Evolutionary conservation across 1,139 yeast genomes (phyloP).

Genomic region (Kluyveromyces sp.): DNA sequence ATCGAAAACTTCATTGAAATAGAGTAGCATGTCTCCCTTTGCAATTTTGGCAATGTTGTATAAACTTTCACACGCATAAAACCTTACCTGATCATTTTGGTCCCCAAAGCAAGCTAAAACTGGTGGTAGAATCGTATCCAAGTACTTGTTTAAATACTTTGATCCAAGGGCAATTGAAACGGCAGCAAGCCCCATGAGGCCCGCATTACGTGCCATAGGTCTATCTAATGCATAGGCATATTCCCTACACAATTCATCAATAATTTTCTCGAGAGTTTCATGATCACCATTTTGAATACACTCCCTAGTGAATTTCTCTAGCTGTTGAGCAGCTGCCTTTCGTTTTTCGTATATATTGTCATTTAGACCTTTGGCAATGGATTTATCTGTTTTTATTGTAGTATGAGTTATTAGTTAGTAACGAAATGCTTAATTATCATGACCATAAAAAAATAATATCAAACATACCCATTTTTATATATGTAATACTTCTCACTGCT

Average conservation of each 20-base stretch:
- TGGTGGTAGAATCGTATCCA: conserved; percentile 85
- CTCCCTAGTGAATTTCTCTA: conserved; percentile 72
- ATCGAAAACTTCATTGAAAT: conserved; percentile 92
- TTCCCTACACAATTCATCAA: conserved; percentile 59
- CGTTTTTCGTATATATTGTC: conserved; percentile 92
- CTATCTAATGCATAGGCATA: conserved; percentile 72
- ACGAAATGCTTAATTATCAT: neutral
- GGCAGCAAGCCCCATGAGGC: conserved; percentile 69
- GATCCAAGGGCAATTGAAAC: conserved; percentile 72
- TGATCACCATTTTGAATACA: conserved; percentile 62
- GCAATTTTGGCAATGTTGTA: conserved; percentile 97
- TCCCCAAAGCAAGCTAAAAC: conserved; percentile 94
- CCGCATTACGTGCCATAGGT: conserved; percentile 71
- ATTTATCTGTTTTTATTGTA: conserved; percentile 42
- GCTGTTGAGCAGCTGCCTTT: conserved; percentile 86
- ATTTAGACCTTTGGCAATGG: conserved; percentile 73
- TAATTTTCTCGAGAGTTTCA: conserved; percentile 59
- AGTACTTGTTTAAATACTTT: conserved; percentile 58
- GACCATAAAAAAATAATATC: too few relatives aligned
- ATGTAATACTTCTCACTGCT: too few relatives aligned
- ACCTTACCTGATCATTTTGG: conserved; percentile 91
- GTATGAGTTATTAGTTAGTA: neutral
- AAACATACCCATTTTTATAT: too few relatives aligned
- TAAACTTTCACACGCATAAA: conserved; percentile 93
- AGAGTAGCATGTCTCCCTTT: conserved; percentile 83